phyloP scores from a whole-genome alignment of 73 alveolate genomes.

The Stentor coeruleus region DNA sequence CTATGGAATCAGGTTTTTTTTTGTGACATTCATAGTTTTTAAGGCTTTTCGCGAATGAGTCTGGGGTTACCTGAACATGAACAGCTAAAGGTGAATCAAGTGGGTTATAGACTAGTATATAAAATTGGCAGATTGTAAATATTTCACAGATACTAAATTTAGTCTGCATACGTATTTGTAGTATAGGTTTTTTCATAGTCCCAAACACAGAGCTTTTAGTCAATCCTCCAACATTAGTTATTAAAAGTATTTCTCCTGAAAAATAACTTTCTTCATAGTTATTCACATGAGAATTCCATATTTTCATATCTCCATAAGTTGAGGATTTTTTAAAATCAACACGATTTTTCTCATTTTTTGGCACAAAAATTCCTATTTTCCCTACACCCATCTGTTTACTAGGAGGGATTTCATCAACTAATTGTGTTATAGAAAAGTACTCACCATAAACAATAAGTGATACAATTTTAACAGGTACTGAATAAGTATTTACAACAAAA shows the following conservation, averaged over 20 bases:
- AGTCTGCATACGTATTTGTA: not conserved
- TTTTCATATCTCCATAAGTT: not conserved
- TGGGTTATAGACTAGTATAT: not conserved
- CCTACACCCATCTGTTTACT: not conserved
- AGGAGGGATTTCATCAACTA: not conserved
- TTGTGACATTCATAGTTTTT: not conserved
- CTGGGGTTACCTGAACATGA: not conserved
- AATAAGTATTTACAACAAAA: no score
- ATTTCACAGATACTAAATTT: not conserved
- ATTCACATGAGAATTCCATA: not conserved
- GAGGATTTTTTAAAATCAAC: not conserved
- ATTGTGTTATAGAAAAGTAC: not conserved
- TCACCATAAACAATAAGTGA: not conserved
- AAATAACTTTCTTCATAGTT: not conserved
- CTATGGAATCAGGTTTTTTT: not conserved
- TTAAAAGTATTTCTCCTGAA: not conserved
- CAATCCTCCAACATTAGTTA: not conserved
- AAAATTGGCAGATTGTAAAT: not conserved
- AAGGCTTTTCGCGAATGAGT: not conserved
- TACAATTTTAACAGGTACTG: not conserved
- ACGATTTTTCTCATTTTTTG: not conserved
- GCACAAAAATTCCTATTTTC: not conserved
- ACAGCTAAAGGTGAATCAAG: not conserved
- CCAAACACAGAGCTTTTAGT: not conserved
- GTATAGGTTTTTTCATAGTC: not conserved